phyloP scores from a whole-genome alignment of 2,329 filamentous ascomycete species.

The Colletotrichum orbiculare region DNA sequence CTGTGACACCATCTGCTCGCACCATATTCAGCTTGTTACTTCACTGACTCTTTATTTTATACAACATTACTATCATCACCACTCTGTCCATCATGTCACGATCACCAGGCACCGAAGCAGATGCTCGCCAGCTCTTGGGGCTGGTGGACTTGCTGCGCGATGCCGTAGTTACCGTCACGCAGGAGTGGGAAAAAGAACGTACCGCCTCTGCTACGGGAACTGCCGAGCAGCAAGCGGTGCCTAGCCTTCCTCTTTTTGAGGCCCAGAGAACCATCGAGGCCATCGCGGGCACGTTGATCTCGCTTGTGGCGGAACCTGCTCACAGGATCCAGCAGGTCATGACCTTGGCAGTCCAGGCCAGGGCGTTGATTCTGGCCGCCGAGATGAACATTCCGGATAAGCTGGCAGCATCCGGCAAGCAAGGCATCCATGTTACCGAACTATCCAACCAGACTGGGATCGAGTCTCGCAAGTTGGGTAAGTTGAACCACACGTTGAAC shows the following conservation, averaged over 20 bases:
- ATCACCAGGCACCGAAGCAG: background rate
- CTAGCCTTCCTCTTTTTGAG: conserved; percentile 42
- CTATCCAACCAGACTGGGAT: conserved; percentile 40
- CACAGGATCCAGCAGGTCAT: conserved; percentile 46
- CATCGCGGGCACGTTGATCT: conserved; percentile 46
- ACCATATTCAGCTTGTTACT: no score
- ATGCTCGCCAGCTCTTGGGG: background rate
- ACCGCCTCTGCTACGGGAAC: background rate
- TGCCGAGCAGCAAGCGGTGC: background rate
- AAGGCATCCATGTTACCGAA: conserved; percentile 43
- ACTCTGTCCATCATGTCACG: background rate
- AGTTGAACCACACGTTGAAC: no score
- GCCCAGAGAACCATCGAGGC: conserved; percentile 46
- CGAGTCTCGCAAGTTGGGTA: conserved; percentile 45
- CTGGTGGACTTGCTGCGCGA: conserved; percentile 2
- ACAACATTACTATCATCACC: no score
- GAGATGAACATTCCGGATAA: conserved; percentile 48
- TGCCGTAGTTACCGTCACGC: conserved; percentile 6
- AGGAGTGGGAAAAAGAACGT: conserved; percentile 9
- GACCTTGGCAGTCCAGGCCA: conserved; percentile 47
- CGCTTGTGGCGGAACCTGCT: conserved; percentile 47
- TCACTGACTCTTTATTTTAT: no score
- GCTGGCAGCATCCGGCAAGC: conserved; percentile 40
- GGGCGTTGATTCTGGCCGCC: conserved; percentile 48
- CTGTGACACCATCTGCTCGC: no score